Evolutionary conservation across 495 filamentous ascomycete genomes (phyloP), one percentile per base, ranked within the genome.

Genomic region (Parathielavia hyrcaniae): DNA sequence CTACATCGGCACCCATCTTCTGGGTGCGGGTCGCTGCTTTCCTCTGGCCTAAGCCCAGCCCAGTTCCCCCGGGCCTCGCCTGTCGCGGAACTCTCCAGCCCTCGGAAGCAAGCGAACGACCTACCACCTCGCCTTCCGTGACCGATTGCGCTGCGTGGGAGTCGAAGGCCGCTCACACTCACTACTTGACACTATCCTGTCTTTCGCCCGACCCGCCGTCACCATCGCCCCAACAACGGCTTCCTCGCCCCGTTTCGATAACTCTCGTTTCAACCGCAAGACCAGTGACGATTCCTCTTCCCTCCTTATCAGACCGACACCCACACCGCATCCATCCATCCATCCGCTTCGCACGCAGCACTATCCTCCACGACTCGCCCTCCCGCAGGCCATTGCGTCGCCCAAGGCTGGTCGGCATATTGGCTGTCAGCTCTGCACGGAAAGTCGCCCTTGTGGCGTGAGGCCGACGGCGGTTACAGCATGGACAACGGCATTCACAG

Each of bases 401-500:
- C 2, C 39, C n/a, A 19, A 20, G 54, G n/a, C 55, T 16, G 40
- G 53, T 22, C 8, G 58, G 53, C 40, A 20, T 30, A 39, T 34
- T 40, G 35, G 53, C 35, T 36, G 36, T 45, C 53, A 35, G 58
- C 54, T 51, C 58, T 59, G 53, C 43, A 50, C 46, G 53, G 26
- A 30, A 3, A 30, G 51, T 46, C 50, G 32, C 26, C 38, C 26
- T 23, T 64, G 26, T 30, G 26, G 26, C 61, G 55, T 63, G 67
- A 61, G 39, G 75, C 76, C 70, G 71, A 73, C 34, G 69, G 73
- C 60, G 68, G 69, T 69, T 69, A 75, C 71, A 72, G 67, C 53
- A 82, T 82, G 80, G 80, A 82, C 61, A 75, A 69, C 66, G 76
- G 77, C 65, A 63, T 60, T 54, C 70, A 73, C 58, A 69, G 73